These are phyloP conservation scores for Rhizoctonia solani DNA, from an alignment of 1,284 basidiomycete species.

Conservation along the genomic window DNA sequence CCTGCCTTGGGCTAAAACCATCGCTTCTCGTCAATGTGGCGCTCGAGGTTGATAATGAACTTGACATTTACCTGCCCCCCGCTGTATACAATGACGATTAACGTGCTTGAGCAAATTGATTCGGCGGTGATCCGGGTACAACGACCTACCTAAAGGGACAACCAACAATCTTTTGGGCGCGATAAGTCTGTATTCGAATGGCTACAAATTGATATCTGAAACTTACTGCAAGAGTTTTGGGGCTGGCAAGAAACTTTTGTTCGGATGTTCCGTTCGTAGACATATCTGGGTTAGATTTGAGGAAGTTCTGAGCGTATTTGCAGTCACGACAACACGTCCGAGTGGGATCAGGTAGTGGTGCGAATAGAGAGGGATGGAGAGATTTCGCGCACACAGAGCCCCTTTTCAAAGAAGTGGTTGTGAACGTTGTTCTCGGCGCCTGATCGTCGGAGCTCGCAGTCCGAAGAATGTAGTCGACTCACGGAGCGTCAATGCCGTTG, in stretches of 20 bases:
- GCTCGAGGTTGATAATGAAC: background rate
- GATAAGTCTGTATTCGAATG: conserved; percentile 9
- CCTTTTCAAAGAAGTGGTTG: conserved; percentile 17
- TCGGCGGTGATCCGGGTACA: conserved; percentile 12
- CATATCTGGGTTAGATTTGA: conserved; percentile 16
- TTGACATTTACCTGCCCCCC: conserved; percentile 45
- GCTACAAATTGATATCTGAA: conserved; percentile 14
- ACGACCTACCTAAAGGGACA: conserved; percentile 73
- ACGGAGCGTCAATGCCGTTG: background rate
- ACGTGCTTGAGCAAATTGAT: conserved; percentile 24
- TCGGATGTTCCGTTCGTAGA: conserved; percentile 9
- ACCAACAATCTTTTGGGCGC: conserved; percentile 60
- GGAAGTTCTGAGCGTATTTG: too few species aligned
- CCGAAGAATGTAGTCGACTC: background rate
- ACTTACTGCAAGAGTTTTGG: conserved; percentile 70
- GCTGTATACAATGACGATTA: conserved; percentile 38
- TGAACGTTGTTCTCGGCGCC: background rate
- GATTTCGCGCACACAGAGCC: background rate
- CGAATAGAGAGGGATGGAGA: background rate
- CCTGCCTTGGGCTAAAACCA: conserved; percentile 67
- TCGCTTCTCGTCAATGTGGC: background rate
- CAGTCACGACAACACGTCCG: background rate
- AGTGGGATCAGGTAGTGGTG: background rate
- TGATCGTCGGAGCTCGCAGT: conserved; percentile 27
- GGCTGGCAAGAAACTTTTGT: conserved; percentile 61